These are phyloP conservation scores for Danielia reshetovae DNA, from an alignment of 805 yeast species.

Conservation along the genomic window DNA sequence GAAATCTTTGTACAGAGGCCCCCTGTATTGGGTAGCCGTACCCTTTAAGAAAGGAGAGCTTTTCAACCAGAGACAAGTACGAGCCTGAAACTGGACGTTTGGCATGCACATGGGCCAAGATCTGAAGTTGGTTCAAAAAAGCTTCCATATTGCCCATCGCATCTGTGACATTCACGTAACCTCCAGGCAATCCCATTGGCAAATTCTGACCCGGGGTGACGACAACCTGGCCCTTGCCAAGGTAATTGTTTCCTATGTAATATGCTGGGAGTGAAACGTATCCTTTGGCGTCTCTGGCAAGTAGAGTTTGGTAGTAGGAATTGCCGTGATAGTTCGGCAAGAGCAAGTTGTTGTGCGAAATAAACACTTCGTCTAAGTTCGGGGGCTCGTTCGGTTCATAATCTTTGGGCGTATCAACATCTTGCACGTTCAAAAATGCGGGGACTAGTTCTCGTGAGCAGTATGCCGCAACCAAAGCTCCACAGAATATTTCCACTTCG, in stretches of 20 bases:
- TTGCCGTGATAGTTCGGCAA: constrained; percentile 34
- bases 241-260: constrained; percentile 30
- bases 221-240: constrained; percentile 16
- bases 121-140: constrained; percentile 36
- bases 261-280: constrained; percentile 31
- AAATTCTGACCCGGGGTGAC: constrained; percentile 15
- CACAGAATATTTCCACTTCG: constrained; percentile 26
- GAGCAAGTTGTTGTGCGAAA: constrained; percentile 32
- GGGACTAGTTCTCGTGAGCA: constrained; percentile 18
- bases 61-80: constrained; percentile 2
- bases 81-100: neutral
- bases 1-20: constrained; percentile 16
- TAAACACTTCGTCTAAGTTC: constrained; percentile 23
- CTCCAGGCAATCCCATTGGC: constrained; percentile 24
- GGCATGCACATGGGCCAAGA: constrained; percentile 26
- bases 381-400: neutral
- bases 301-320: constrained; percentile 33
- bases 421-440: constrained; percentile 17
- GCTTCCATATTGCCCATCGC: constrained; percentile 23
- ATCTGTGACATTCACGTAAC: constrained; percentile 24
- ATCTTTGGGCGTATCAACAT: constrained; percentile 11
- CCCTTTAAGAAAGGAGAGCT: constrained; percentile 25
- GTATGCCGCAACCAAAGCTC: constrained; percentile 22
- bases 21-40: constrained; percentile 35
- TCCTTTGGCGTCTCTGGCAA: constrained; percentile 34